Base-by-base conservation (phyloP, 164 flowering plant genomes). In the Magnolia changhungtana region DNA sequence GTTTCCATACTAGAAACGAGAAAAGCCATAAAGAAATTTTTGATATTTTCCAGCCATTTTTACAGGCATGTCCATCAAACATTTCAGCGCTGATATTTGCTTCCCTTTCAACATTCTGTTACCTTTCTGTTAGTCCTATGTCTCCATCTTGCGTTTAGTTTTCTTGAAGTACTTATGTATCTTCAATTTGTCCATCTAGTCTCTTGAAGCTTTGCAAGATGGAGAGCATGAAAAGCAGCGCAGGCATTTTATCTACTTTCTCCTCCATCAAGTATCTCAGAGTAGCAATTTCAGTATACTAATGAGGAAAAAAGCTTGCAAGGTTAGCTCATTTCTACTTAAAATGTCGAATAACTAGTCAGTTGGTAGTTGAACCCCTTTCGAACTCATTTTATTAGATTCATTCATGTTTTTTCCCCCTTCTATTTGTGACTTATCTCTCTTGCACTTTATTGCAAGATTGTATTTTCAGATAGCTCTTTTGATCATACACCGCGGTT, bases 121-220 rank as follows among this genome's bases (percentile, higher is more conserved):
- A 31, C 78, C 13, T 20, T 19, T 45, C 64, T 21, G 14, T 65
- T 23, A 31, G 16, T 13, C 71, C 27, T 68, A 8, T 7, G 7
- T 10, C 50, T 27, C n/a, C 2, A 18, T 65, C 31, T 27, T 10
- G 50, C 10, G 67, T 64, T 10, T 68, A 68, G 6, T 63, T 29
- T 45, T 63, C 20, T 69, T n/a, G 45, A 21, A 65, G 31, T 75
- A 29, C 72, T 75, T 65, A 67, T 67, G 20, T 58, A 18, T 58
- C 67, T 45, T 59, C 21, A 37, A 58, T 51, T 29, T 75, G 51
- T 59, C 49, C 2, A 70, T 83, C 16, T 83, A 95, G 99, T 95
- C 99, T 76, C 95, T 95, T 78, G 99, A 95, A 83, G 91, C 98
- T 80, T 87, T 93, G 83, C 95, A 92, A 88, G 99, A 93, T 86